These are phyloP conservation scores for Clathrospora elynae DNA, from an alignment of 2,329 filamentous ascomycete species.

Conservation along the genomic window DNA sequence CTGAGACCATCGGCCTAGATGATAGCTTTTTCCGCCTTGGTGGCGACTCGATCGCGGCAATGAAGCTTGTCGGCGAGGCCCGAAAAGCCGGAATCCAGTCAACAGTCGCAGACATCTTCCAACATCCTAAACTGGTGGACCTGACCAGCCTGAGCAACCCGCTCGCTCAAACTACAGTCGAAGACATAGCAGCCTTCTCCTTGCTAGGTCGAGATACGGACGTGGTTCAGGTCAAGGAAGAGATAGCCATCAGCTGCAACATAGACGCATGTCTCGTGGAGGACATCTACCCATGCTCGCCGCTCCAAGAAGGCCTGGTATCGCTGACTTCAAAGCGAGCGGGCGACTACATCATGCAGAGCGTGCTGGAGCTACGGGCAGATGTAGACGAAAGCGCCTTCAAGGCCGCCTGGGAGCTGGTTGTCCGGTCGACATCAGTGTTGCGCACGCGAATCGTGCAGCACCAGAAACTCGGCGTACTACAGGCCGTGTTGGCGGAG, in stretches of 20 bases:
- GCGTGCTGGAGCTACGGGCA: constrained; percentile 43
- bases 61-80: constrained; percentile 13
- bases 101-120: constrained; percentile 1
- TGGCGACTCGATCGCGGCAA: constrained; percentile 16
- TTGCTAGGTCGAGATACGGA: background rate
- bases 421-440: background rate
- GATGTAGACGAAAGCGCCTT: constrained; percentile 3
- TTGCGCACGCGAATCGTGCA: constrained; percentile 13
- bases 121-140: background rate
- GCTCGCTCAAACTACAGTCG: background rate
- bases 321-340: constrained; percentile 58
- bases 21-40: constrained; percentile 21
- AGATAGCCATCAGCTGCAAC: background rate
- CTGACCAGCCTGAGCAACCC: background rate
- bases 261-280: constrained; percentile 38
- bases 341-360: constrained; percentile 52
- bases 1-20: constrained; percentile 9
- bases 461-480: background rate
- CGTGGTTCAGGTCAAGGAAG: background rate
- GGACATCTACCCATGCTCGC: constrained; percentile 62
- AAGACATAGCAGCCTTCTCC: background rate
- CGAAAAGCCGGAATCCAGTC: constrained; percentile 1
- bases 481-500: constrained; percentile 23
- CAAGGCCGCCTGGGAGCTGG: constrained; percentile 6
- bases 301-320: constrained; percentile 61